phyloP scores from a whole-genome alignment of 805 yeast species.

The Sporopachydermia lactativora region DNA sequence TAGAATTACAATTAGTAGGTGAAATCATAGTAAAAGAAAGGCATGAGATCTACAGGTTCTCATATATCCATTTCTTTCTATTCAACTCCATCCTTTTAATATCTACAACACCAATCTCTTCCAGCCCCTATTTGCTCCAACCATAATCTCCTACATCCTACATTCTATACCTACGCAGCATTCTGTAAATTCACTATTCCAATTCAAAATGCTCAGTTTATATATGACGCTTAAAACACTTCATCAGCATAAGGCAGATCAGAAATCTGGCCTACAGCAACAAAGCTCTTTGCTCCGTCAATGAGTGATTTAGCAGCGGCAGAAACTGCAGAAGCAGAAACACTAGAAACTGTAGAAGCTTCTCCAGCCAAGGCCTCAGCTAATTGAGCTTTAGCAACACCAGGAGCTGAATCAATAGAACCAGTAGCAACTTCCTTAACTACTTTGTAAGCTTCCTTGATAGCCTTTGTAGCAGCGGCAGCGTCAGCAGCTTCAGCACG shows the following conservation, averaged over 20 bases:
- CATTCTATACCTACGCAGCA: too few species aligned
- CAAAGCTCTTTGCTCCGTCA: constrained; percentile 26
- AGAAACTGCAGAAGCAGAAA: constrained; percentile 9
- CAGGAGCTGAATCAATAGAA: constrained; percentile 29
- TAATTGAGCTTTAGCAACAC: constrained; percentile 45
- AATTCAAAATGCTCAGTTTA: too few species aligned
- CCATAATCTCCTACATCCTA: too few species aligned
- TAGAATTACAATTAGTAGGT: too few species aligned
- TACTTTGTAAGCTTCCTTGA: constrained; percentile 40
- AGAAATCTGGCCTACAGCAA: constrained; percentile 80
- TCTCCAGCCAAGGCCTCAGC: constrained; percentile 31
- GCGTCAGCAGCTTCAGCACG: constrained; percentile 47
- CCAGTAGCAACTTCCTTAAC: constrained; percentile 15
- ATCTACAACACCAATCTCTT: too few species aligned
- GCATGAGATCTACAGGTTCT: too few species aligned
- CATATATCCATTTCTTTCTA: too few species aligned
- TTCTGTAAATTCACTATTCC: too few species aligned
- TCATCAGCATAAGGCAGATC: constrained; percentile 83
- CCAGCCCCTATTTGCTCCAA: too few species aligned
- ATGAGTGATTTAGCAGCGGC: constrained; percentile 19
- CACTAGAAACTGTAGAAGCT: constrained; percentile 25
- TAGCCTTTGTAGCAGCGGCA: constrained; percentile 40
- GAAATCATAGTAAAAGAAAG: too few species aligned
- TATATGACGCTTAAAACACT: constrained; percentile 41
- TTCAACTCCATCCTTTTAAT: too few species aligned